Base-by-base conservation (phyloP, 805 yeast genomes). In the Suhomyces sp. region DNA sequence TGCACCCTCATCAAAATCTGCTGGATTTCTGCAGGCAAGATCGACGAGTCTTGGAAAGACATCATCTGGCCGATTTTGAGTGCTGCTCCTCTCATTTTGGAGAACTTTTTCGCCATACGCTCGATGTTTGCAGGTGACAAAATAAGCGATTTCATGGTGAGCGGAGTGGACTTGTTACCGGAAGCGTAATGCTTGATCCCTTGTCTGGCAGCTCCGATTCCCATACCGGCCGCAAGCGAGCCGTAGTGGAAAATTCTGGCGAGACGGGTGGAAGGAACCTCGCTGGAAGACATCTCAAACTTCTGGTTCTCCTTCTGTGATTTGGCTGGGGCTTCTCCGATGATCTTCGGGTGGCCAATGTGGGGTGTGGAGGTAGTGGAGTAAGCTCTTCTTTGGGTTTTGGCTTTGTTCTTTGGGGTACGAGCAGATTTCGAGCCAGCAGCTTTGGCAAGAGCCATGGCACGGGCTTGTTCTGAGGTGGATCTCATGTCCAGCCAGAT, bases 71-170 rank as follows among this genome's bases (percentile, higher is more conserved):
- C 99, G 52, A 94, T 81, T 65, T 94, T 94, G 65, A 94, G 77
- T 2, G 99, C 99, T 2, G 98, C 99, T n/a, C 99, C 99, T 65
- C 99, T 81, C 99, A 94, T 94, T 64, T 89, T 85, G 49, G 94
- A 83, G 61, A 94, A 84, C 67, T 90, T 91, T 61, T 83, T 84
- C 10, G 96, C 96, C 76, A 94, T 83, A 50, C 96, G 71, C 62
- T 93, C 97, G 44, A 94, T 85, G 68, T 93, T 94, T 15, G 82
- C 80, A 6, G 96, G 92, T 3, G 89, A 86, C 60, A 94, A 75
- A 1, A 96, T 74, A 44, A 90, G 66, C 1, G 81, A 76, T 55
- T 81, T 81, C 67, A 85, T 66, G 33, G 80, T 69, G 6, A 85
- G 76, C 0, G 74, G 61, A 15, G 75, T 67, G 4, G 72, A 66